phyloP scores from a whole-genome alignment of 371 early-diverging fungal genomes.

The Circinella minor region DNA sequence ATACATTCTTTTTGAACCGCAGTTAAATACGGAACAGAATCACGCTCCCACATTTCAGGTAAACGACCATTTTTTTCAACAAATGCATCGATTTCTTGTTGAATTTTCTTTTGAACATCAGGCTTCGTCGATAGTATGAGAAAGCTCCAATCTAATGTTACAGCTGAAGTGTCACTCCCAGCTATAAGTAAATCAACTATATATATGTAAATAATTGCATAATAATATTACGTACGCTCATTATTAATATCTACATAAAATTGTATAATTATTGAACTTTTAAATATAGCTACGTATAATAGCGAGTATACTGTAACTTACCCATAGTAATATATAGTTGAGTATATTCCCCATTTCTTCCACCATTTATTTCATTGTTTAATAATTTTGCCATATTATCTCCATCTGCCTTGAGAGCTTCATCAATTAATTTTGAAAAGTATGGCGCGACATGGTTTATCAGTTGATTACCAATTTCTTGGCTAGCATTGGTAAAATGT shows the following conservation, averaged over 20 bases:
- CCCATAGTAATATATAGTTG: neutral
- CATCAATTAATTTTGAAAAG: neutral
- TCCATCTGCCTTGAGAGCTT: neutral
- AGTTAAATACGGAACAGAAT: slow-evolving; percentile 14
- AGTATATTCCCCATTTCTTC: neutral
- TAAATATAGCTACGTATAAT: too few relatives aligned
- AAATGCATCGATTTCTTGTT: slow-evolving; percentile 20
- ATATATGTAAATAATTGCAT: too few relatives aligned
- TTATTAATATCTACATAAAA: neutral
- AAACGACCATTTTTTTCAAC: slow-evolving; percentile 14
- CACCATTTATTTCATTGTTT: neutral
- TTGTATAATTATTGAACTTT: too few relatives aligned
- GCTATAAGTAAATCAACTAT: slow-evolving; percentile 21
- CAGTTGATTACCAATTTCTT: neutral
- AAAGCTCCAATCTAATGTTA: slow-evolving; percentile 16
- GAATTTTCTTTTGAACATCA: slow-evolving; percentile 22
- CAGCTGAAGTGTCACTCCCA: slow-evolving; percentile 21
- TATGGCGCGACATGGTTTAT: neutral
- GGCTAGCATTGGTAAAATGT: neutral
- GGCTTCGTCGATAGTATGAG: slow-evolving; percentile 18
- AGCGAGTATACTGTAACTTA: neutral
- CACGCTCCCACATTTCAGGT: slow-evolving; percentile 21
- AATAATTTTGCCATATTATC: neutral
- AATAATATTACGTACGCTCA: neutral
- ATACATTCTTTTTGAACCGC: slow-evolving; percentile 24